A percentile compares a stretch with the other conserved stretches of the same genome.
phyloP scores from a whole-genome alignment of 2,329 filamentous ascomycete species.

The Penicillium sp. region DNA sequence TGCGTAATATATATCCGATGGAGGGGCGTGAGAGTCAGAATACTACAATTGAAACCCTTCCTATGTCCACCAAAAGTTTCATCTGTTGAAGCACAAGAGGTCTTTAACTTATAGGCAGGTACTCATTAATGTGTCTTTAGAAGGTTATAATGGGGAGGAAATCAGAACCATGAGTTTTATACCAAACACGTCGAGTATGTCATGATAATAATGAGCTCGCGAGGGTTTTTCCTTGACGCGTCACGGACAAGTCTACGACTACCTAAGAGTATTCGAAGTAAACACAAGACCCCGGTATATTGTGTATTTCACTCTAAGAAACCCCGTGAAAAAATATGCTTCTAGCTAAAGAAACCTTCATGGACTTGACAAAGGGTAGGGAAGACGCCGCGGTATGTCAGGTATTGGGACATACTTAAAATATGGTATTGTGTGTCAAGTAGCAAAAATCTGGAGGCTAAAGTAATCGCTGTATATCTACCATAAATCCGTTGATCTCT shows the following conservation, averaged over 20 bases:
- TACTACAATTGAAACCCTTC: too few relatives aligned
- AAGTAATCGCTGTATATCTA: too few relatives aligned
- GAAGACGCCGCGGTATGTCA: background rate
- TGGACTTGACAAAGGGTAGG: background rate
- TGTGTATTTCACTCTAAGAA: too few relatives aligned
- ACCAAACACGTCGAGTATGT: background rate
- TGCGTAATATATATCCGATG: constrained; percentile 1
- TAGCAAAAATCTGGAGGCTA: too few relatives aligned
- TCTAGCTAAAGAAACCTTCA: background rate
- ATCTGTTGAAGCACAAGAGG: too few relatives aligned
- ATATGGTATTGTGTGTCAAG: background rate
- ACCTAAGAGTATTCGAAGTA: background rate
- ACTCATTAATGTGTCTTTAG: too few relatives aligned
- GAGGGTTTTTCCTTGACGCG: background rate
- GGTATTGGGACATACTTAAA: background rate
- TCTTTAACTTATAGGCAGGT: too few relatives aligned
- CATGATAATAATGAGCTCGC: background rate
- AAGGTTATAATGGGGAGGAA: background rate
- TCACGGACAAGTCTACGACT: background rate
- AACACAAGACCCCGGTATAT: too few relatives aligned
- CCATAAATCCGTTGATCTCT: background rate
- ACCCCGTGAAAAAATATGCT: background rate
- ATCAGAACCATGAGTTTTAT: background rate
- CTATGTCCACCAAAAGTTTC: too few relatives aligned
- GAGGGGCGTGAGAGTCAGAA: background rate